Evolutionary conservation across 805 yeast genomes (phyloP), one percentile per base, ranked within the genome.

Genomic region (Maudiozyma serrabonitensis): DNA sequence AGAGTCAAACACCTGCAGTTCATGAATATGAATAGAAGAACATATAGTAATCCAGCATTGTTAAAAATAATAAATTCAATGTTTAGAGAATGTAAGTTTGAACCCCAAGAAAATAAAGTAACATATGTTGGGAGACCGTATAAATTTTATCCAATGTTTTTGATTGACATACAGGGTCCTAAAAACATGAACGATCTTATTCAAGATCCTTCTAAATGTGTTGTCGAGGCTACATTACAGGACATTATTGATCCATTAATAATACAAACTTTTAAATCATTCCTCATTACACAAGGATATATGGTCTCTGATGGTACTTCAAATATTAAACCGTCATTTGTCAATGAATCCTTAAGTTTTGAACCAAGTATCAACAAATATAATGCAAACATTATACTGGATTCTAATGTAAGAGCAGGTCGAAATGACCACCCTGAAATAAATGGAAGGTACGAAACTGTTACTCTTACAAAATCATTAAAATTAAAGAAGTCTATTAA

Each of bases 21-120:
- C 46, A 54, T 79, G 1, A 75, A 69, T 47, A 54, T 76, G 21
- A 78, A 81, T 58, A 69, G 69, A 2, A 63, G 75, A 23, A 62
- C 56, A 11, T 56, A 70, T 16, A 9, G 40, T 0, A 64, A 67
- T 46, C 42, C 47, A 7, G 25, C 40, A 2, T 45, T 63, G 13
- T 43, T 52, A 1, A 58, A 51, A 42, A 23, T 11, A 45, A 54
- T 47, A 34, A 64, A 40, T 59, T 56, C 8, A 57, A 59, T 61
- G 54, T 62, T 47, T 47, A 55, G 55, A 28, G 21, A 45, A 6
- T 50, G 56, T 6, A 49, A 52, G 1, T 42, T 42, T 42, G 45
- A 42, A 15, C 31, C 21, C 25, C 46, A 42, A 28, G 26, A 26
- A 8, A 28, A 8, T 5, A 34, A 48, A 0, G 60, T 61, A 1